phyloP scores from a whole-genome alignment of 163 green algal species.

The Coccomyxa subellipsoidea region DNA sequence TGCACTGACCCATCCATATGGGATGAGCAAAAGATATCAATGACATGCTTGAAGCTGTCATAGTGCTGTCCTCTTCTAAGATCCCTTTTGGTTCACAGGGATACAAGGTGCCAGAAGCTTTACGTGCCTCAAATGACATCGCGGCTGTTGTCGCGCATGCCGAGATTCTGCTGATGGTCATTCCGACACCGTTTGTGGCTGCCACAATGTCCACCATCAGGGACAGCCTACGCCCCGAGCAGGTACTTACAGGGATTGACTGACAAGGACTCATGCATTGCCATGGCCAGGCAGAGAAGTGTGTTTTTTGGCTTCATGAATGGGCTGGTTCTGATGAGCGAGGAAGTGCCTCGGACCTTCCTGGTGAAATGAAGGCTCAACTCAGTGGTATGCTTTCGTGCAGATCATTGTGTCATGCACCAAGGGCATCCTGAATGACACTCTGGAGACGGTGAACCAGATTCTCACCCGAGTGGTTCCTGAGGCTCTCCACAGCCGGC shows the following conservation, averaged over 20 bases:
- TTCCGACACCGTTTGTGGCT: conserved; percentile 79
- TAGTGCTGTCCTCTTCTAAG: too few relatives aligned
- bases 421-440: conserved; percentile 83
- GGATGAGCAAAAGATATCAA: not conserved
- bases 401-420: conserved; percentile 77
- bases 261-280: too few relatives aligned
- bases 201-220: conserved; percentile 30
- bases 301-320: too few relatives aligned
- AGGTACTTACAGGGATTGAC: too few relatives aligned
- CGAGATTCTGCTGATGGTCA: conserved; percentile 76
- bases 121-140: conserved; percentile 52
- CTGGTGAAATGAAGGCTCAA: not conserved
- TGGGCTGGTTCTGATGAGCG: too few relatives aligned
- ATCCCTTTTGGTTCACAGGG: too few relatives aligned
- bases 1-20: not conserved
- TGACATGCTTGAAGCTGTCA: too few relatives aligned
- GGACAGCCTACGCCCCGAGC: conserved; percentile 26
- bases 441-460: conserved; percentile 72
- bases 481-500: conserved; percentile 21
- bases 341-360: too few relatives aligned
- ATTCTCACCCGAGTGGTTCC: conserved; percentile 69
- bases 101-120: conserved; percentile 39
- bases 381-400: not conserved
- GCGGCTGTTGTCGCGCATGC: conserved; percentile 34
- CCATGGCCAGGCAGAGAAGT: too few relatives aligned